A percentile compares a stretch with the other conserved stretches of the same genome.
phyloP scores from a whole-genome alignment of 2,329 filamentous ascomycete genomes.

The Fusarium abutilonis region DNA sequence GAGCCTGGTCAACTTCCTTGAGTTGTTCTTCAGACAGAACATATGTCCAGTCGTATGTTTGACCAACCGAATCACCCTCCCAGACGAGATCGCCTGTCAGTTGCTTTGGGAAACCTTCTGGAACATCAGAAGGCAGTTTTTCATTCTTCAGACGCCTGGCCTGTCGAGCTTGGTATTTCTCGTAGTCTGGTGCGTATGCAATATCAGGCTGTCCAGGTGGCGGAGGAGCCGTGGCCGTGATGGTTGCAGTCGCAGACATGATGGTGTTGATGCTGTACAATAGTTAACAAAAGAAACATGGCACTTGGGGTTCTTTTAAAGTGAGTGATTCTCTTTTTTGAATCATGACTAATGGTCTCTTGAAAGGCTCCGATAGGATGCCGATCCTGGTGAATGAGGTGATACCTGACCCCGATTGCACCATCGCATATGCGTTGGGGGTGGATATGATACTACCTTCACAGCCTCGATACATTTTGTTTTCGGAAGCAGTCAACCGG shows the following conservation, averaged over 20 bases:
- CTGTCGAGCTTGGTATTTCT: constrained; percentile 10
- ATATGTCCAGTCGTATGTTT: constrained; percentile 26
- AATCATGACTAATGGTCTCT: no score
- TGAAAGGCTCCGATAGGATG: neutral
- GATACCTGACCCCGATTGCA: constrained; percentile 18
- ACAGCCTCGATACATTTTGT: no score
- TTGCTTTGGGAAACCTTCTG: constrained; percentile 18
- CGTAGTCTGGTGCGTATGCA: constrained; percentile 23
- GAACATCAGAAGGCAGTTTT: neutral
- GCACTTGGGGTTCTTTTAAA: no score
- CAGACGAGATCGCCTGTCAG: constrained; percentile 24
- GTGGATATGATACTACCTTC: no score
- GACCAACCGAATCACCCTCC: constrained; percentile 20
- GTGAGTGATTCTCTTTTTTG: no score
- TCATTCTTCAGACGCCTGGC: neutral
- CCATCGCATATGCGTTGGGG: neutral
- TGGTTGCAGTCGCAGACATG: constrained; percentile 18
- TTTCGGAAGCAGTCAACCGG: no score
- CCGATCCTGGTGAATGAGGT: constrained; percentile 19
- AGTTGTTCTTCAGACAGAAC: constrained; percentile 11
- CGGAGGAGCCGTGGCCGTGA: constrained; percentile 5
- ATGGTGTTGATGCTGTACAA: neutral
- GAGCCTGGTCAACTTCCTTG: constrained; percentile 11
- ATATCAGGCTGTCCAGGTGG: constrained; percentile 33
- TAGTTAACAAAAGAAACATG: no score